Base-by-base conservation (phyloP, 1,284 basidiomycete genomes). In the Moniliophthora roreri region DNA sequence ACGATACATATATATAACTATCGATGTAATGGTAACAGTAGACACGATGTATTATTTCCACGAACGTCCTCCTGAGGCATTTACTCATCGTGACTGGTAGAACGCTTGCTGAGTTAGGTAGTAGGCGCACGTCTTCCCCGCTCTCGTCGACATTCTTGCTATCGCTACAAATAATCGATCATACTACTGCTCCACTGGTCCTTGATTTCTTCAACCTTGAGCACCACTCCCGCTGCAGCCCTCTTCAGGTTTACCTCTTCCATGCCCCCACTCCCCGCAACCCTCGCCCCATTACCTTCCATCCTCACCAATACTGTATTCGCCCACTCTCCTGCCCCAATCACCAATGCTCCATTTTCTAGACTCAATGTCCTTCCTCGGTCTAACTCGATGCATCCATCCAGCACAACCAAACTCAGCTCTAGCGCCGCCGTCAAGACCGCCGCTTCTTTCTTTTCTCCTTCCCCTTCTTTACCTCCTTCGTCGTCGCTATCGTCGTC, bases 261-360 rank as follows among this genome's bases (percentile, higher is more conserved):
- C 20, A 66, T 64, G 0, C 87, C 90, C n/a, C 89, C 89, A 26
- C 82, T 82, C 4, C 86, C 89, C 37, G 74, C 69, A 4, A 85
- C 72, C 51, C 73, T 78, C 32, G 79, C 66, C 0, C 92, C 91
- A 51, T 32, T 11, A 6, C 78, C 78, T 58, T 91, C 90, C 53
- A 93, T 67, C 32, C 66, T 68, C 6, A 76, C 70, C 61, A 95
- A 90, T 2, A 95, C 75, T 36, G 75, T 75, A 6, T 77, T 76
- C 0, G 90, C 91, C 93, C 93, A 97, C 63, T 94, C 91, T 8
- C 85, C 85, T 0, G 81, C 70, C 0, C 86, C 87, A 16, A 91
- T 68, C n/a, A 96, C 64, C 18, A 95, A 69, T 20, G 78, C 70
- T 0, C 87, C 81, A 61, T 91, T 82, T 48, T 93, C 90, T 35